These are phyloP conservation scores for Novakomyces olei DNA, from an alignment of 805 yeast species.

Conservation along the genomic window DNA sequence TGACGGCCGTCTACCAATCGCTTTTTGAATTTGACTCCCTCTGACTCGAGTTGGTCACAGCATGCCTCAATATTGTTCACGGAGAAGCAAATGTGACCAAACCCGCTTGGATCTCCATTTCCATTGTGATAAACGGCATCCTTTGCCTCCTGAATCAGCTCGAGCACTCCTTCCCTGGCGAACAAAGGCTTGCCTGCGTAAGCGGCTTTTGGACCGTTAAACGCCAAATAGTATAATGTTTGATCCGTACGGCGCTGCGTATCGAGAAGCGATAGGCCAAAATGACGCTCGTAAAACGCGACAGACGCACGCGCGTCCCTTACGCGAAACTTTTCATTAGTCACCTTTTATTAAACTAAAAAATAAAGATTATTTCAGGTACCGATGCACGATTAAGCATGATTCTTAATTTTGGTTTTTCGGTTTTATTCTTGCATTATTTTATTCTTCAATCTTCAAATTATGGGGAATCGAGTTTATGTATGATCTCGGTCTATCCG, in stretches of 20 bases:
- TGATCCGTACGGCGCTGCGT: no score
- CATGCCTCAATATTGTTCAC: slow-evolving; percentile 53
- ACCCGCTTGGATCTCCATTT: slow-evolving; percentile 68
- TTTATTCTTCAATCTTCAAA: no score
- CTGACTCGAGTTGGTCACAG: slow-evolving; percentile 34
- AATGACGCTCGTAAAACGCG: slow-evolving; percentile 61
- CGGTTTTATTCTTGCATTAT: no score
- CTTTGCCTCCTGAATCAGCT: slow-evolving; percentile 35
- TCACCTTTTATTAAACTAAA: no score
- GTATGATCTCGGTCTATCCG: no score
- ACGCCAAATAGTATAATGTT: slow-evolving; percentile 2
- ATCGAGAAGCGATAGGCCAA: no score
- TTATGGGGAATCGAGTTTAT: no score
- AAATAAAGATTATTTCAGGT: no score
- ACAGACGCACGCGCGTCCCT: slow-evolving; percentile 61
- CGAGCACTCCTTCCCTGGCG: slow-evolving; percentile 44
- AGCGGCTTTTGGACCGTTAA: slow-evolving; percentile 1
- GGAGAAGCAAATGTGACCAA: slow-evolving; percentile 80
- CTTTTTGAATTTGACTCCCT: slow-evolving; percentile 61
- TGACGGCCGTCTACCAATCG: slow-evolving; percentile 76
- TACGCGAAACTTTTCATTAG: slow-evolving; percentile 64
- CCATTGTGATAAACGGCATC: slow-evolving; percentile 35
- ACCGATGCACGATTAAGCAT: no score
- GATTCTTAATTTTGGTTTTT: no score
- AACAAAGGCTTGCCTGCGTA: not conserved